Evolutionary conservation across 495 filamentous ascomycete species (phyloP).

Genomic region (Aspergillus nidulans): DNA sequence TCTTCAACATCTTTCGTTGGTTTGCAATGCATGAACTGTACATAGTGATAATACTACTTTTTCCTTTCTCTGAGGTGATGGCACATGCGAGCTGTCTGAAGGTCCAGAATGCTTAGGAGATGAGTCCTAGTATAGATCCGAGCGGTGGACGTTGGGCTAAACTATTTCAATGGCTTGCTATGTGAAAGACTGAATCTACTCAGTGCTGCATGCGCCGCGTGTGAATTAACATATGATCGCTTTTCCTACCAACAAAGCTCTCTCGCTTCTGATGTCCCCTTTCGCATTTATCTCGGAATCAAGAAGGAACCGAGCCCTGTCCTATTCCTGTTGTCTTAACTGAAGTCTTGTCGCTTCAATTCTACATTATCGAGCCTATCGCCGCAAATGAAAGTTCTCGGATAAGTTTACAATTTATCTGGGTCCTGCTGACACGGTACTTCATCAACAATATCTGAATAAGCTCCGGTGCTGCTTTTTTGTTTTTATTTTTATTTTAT

Average conservation of each 20-base stretch:
- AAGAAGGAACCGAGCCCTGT: neutral
- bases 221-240: too few relatives aligned
- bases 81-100: too few relatives aligned
- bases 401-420: neutral
- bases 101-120: too few relatives aligned
- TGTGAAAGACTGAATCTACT: too few relatives aligned
- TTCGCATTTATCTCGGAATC: neutral
- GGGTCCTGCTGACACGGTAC: conserved; percentile 4
- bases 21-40: conserved; percentile 2
- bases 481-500: too few relatives aligned
- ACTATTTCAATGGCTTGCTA: too few relatives aligned
- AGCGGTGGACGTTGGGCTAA: too few relatives aligned
- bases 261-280: neutral
- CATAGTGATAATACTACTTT: conserved; percentile 1
- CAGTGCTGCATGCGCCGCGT: too few relatives aligned
- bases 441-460: neutral
- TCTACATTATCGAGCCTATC: conserved; percentile 6
- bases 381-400: neutral
- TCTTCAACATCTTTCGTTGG: neutral
- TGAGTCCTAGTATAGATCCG: too few relatives aligned
- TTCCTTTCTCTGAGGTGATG: too few relatives aligned
- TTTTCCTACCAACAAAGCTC: too few relatives aligned
- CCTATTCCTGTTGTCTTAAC: neutral
- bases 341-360: neutral
- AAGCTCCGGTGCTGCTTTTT: neutral